Evolutionary conservation across 202 grass and related monocot genomes (phyloP), one percentile per base, ranked within the genome.

Genomic region (Hordeum pubiflorum): DNA sequence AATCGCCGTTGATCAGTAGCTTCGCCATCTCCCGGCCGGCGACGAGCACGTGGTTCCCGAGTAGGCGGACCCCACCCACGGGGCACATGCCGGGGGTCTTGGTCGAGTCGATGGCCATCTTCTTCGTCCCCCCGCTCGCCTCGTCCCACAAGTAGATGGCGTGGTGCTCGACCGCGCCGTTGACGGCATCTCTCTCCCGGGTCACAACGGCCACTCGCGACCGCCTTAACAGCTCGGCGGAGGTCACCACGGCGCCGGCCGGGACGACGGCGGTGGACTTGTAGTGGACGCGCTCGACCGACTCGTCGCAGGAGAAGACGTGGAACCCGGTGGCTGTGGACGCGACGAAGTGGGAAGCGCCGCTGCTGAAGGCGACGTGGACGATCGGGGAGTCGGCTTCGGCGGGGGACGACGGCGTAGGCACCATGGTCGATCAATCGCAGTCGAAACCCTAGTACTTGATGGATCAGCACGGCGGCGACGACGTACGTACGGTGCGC

Each of bases 301-400:
- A 68, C 5, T 9, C 38, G 78, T 58, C 77, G 66, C 93, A 89
- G 18, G 85, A 87, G 74, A 87, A 97, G 78, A 86, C 87, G 74
- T 58, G 78, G 69, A 91, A 27, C 43, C 86, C 84, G 2, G 80
- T 63, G 12, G 78, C 70, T 38, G 81, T 93, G 24, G 58, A 91
- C 8, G 75, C 81, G 2, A 91, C 81, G 52, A 97, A 91, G 71
- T 85, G 75, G 20, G 86, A 87, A 8, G 75, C 39, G 33, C 57
- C 80, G 74, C 77, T 76, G 62, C 87, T 97, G 75, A 91, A 97
- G 40, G 88, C 86, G 10, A 89, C 52, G 79, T 89, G 90, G 13
- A 87, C 74, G 22, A 97, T 61, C 17, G 74, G 68, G 41, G 22
- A 23, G 15, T 27, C 22, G 11, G 39, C 7, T 37, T 11, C 38